Percentiles rank a stretch among this genome's conserved stretches.
Conservation (phyloP, 371 early-diverging fungal genomes). For the Furculomyces boomerangus region DNA sequence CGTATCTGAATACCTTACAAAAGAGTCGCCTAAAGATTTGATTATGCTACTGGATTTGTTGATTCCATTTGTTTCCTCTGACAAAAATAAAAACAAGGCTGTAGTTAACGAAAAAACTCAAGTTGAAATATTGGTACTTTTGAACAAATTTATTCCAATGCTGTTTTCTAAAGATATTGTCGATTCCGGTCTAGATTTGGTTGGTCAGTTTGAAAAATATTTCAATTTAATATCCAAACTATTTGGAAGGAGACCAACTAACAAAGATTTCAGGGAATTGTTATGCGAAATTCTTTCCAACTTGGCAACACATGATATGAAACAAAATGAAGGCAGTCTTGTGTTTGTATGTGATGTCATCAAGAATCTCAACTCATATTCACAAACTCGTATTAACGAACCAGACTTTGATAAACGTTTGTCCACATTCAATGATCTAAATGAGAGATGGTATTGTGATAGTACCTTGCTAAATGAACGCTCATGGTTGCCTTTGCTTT, state of each 20-base stretch:
- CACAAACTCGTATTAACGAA: conserved; percentile 56
- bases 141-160: conserved; percentile 2
- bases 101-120: conserved; percentile 62
- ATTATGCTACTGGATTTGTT: conserved; percentile 53
- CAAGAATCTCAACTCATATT: conserved; percentile 57
- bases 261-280: background rate
- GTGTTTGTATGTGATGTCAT: conserved; percentile 21
- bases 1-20: conserved; percentile 49
- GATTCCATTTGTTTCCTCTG: conserved; percentile 42
- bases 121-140: conserved; percentile 44
- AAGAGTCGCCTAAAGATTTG: conserved; percentile 36
- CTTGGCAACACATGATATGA: background rate
- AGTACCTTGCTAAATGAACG: conserved; percentile 27
- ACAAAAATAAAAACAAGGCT: background rate
- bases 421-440: conserved; percentile 50
- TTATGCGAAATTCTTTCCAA: background rate
- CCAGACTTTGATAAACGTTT: conserved; percentile 73
- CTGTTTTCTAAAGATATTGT: background rate
- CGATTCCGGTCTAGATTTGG: background rate
- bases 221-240: background rate
- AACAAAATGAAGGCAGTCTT: conserved; percentile 15
- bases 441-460: conserved; percentile 35
- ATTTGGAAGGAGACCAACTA: background rate
- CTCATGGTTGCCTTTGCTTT: conserved; percentile 83
- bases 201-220: background rate